Conservation (phyloP, 768 basidiomycete genomes). For the Fomitopsis serialis region DNA sequence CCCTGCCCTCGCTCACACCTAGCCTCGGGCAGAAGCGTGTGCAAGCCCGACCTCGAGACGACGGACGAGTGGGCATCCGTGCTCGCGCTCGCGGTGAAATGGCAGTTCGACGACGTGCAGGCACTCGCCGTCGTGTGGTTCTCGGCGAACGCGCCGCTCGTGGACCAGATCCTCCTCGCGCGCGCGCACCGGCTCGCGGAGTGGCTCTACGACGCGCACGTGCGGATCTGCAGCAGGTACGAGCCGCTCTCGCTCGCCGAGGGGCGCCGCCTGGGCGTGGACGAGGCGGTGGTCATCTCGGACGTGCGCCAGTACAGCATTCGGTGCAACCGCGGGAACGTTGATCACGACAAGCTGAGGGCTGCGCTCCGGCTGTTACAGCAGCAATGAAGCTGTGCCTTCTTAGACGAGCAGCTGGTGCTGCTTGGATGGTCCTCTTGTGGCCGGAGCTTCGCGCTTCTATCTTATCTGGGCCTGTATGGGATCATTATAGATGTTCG, state of each 20-base stretch:
- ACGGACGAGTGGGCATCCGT: constrained; percentile 36
- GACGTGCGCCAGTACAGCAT: not conserved
- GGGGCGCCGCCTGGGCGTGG: not conserved
- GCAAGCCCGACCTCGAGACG: constrained; percentile 4
- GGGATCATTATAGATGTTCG: too few species aligned
- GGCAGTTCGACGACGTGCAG: constrained; percentile 36
- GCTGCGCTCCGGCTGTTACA: not conserved
- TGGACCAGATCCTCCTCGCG: constrained; percentile 35
- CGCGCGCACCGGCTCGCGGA: constrained; percentile 26
- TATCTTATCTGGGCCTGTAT: too few species aligned
- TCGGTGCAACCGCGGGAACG: not conserved
- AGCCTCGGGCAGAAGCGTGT: not conserved
- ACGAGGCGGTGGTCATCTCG: constrained; percentile 1
- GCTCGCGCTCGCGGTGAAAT: constrained; percentile 33
- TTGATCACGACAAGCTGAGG: not conserved
- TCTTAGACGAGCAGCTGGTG: too few species aligned
- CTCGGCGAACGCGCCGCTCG: constrained; percentile 28
- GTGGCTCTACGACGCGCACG: not conserved
- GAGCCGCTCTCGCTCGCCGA: not conserved
- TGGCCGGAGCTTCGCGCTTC: too few species aligned
- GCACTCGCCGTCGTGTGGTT: constrained; percentile 33
- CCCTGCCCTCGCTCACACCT: constrained; percentile 3
- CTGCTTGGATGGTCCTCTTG: too few species aligned
- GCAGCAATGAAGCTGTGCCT: too few species aligned
- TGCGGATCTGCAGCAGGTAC: not conserved